Conservation (phyloP, 805 yeast genomes). For the Teunomyces tritomae region DNA sequence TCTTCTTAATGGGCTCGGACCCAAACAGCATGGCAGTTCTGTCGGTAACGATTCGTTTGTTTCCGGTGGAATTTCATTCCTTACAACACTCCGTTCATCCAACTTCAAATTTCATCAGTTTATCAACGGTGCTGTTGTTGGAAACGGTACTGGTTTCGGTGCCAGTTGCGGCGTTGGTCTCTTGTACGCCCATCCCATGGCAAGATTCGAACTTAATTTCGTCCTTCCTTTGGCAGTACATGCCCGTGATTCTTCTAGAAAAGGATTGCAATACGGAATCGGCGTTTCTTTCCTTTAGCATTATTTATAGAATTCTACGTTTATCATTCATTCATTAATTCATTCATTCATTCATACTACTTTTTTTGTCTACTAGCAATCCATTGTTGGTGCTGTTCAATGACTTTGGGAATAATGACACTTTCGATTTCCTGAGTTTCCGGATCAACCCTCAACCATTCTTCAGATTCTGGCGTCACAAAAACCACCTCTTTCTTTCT, state of each 20-base stretch:
- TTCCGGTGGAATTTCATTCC: constrained; percentile 45
- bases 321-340: background rate
- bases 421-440: constrained; percentile 66
- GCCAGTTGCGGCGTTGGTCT: constrained; percentile 48
- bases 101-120: constrained; percentile 50
- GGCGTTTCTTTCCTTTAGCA: constrained; percentile 54
- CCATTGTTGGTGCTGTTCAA: constrained; percentile 63
- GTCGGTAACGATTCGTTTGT: constrained; percentile 53
- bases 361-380: constrained; percentile 29
- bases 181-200: constrained; percentile 55
- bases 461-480: constrained; percentile 51
- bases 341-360: background rate
- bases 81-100: constrained; percentile 43
- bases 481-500: constrained; percentile 87
- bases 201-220: constrained; percentile 56
- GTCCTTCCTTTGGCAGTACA: constrained; percentile 47
- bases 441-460: constrained; percentile 52
- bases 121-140: constrained; percentile 40
- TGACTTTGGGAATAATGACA: constrained; percentile 74
- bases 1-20: constrained; percentile 52
- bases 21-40: constrained; percentile 47
- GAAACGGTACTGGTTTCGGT: constrained; percentile 37
- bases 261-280: constrained; percentile 58
- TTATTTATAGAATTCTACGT: too few relatives aligned
- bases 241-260: constrained; percentile 46